phyloP scores from a whole-genome alignment of 805 yeast genomes.

The Alloascoidea hylecoeti region DNA sequence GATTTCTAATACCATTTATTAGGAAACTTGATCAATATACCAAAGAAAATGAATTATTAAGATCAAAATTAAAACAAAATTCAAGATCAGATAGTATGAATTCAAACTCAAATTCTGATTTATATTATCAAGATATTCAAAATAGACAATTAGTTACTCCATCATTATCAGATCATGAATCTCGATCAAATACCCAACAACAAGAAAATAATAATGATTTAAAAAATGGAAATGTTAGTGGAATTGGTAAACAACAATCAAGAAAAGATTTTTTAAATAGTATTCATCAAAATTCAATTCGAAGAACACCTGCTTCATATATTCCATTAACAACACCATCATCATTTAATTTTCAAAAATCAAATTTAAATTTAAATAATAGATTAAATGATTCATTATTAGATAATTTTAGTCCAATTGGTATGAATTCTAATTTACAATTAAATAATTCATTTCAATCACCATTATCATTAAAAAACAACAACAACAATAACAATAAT shows the following conservation, averaged over 20 bases:
- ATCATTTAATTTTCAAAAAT: too few relatives aligned
- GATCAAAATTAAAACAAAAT: background rate
- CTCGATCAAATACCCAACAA: background rate
- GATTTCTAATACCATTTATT: too few relatives aligned
- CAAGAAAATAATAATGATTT: background rate
- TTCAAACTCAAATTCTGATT: background rate
- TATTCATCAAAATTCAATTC: background rate
- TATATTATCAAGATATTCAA: background rate
- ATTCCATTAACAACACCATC: slow-evolving; percentile 1
- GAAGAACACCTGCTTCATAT: background rate
- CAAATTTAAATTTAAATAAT: too few relatives aligned
- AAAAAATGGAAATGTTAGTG: too few relatives aligned
- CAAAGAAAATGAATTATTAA: background rate
- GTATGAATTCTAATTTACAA: background rate
- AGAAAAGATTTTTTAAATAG: slow-evolving; percentile 1
- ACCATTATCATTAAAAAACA: too few relatives aligned
- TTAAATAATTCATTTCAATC: background rate
- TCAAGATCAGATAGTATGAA: too few relatives aligned
- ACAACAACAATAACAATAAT: too few relatives aligned
- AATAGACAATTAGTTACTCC: background rate
- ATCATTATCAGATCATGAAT: background rate
- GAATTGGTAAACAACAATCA: too few relatives aligned
- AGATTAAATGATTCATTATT: background rate
- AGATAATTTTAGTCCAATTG: background rate
- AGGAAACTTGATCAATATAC: background rate